phyloP scores from a whole-genome alignment of 2,329 filamentous ascomycete species.

The Pseudogymnoascus sp. region DNA sequence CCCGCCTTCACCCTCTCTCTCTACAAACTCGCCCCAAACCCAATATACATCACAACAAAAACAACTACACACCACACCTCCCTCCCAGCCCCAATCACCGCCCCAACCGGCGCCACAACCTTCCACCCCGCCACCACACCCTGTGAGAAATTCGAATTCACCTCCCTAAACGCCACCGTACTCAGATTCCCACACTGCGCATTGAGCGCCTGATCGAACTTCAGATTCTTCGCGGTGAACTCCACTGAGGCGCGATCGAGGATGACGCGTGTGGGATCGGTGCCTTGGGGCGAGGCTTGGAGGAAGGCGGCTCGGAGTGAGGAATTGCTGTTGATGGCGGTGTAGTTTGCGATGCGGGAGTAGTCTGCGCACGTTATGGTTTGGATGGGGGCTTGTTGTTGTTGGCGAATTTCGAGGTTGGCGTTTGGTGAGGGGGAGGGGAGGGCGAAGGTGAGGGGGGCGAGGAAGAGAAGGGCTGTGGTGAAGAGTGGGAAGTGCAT shows the following conservation, averaged over 20 bases:
- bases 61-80: not conserved
- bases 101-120: not conserved
- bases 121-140: slow-evolving; percentile 31
- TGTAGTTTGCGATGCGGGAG: slow-evolving; percentile 41
- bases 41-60: not conserved
- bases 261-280: slow-evolving; percentile 34
- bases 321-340: slow-evolving; percentile 40
- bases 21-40: not conserved
- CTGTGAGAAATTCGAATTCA: slow-evolving; percentile 39
- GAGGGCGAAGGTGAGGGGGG: not conserved
- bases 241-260: slow-evolving; percentile 33
- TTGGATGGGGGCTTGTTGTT: not conserved
- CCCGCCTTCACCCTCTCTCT: not conserved
- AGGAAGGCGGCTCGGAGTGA: slow-evolving; percentile 43
- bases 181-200: slow-evolving; percentile 41
- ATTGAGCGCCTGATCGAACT: slow-evolving; percentile 38
- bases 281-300: slow-evolving; percentile 38
- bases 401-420: not conserved
- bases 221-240: slow-evolving; percentile 34
- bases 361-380: slow-evolving; percentile 36
- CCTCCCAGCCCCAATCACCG: not conserved
- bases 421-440: not conserved
- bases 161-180: slow-evolving; percentile 38
- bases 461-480: slow-evolving; percentile 5
- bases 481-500: slow-evolving; percentile 13